These are phyloP conservation scores for Mucor velutinosus DNA, from an alignment of 371 early-diverging fungal species.

Conservation along the genomic window DNA sequence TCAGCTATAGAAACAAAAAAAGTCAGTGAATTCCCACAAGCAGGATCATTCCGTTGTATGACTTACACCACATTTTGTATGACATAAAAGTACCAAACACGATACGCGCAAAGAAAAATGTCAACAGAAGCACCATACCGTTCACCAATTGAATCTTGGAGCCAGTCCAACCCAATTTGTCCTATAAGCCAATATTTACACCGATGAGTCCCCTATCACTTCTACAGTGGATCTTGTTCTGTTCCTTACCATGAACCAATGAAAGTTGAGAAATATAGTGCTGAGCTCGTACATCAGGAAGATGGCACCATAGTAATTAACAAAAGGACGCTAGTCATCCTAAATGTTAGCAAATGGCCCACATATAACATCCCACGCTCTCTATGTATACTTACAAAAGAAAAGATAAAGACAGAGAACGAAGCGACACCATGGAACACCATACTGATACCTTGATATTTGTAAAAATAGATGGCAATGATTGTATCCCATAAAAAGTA, in stretches of 20 bases:
- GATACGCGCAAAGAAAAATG: slow-evolving; percentile 81
- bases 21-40: background rate
- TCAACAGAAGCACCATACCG: slow-evolving; percentile 69
- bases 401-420: slow-evolving; percentile 72
- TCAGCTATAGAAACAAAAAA: slow-evolving; percentile 22
- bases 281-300: slow-evolving; percentile 91
- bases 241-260: slow-evolving; percentile 81
- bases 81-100: slow-evolving; percentile 81
- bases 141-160: slow-evolving; percentile 77
- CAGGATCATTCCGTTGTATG: background rate
- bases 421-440: slow-evolving; percentile 84
- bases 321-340: slow-evolving; percentile 69
- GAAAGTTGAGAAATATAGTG: slow-evolving; percentile 90
- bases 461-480: slow-evolving; percentile 68
- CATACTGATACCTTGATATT: slow-evolving; percentile 79
- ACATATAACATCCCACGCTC: background rate
- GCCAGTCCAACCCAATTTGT: slow-evolving; percentile 81
- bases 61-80: slow-evolving; percentile 62
- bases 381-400: slow-evolving; percentile 61
- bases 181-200: slow-evolving; percentile 38
- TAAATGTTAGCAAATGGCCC: background rate
- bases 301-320: slow-evolving; percentile 84
- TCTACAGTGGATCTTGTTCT: background rate
- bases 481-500: slow-evolving; percentile 93
- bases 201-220: background rate